phyloP scores from a whole-genome alignment of 1,284 basidiomycete species.

The Kalmanozyma brasiliensis region DNA sequence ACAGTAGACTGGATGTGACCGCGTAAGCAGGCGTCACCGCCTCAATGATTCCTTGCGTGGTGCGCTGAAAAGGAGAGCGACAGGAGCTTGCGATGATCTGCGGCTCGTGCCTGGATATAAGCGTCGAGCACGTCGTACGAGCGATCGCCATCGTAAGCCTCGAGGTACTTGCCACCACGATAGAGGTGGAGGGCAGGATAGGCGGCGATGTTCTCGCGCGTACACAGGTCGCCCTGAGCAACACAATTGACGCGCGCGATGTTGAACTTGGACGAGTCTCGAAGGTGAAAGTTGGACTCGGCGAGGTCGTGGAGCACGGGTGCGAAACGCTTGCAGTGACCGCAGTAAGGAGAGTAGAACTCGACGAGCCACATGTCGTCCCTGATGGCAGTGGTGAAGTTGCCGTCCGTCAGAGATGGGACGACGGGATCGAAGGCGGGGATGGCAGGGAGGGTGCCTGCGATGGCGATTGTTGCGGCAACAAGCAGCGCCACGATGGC shows the following conservation, averaged over 20 bases:
- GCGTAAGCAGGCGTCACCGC: not conserved
- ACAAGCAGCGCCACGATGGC: constrained; percentile 6
- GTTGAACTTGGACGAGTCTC: constrained; percentile 54
- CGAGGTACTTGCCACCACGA: constrained; percentile 42
- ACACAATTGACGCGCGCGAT: constrained; percentile 64
- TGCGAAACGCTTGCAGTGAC: constrained; percentile 79
- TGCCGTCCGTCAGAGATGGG: constrained; percentile 23
- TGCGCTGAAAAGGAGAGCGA: not conserved
- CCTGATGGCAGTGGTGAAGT: constrained; percentile 29
- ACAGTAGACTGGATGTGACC: constrained; percentile 6
- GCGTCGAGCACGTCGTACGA: constrained; percentile 27
- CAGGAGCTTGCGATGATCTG: constrained; percentile 36
- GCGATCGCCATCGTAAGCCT: constrained; percentile 42
- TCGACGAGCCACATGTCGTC: constrained; percentile 57
- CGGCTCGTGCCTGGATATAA: constrained; percentile 38
- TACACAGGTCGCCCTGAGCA: constrained; percentile 56
- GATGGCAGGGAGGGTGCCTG: constrained; percentile 24
- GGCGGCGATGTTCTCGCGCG: constrained; percentile 41
- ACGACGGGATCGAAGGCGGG: constrained; percentile 23
- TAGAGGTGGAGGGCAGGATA: constrained; percentile 56
- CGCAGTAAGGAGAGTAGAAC: constrained; percentile 75
- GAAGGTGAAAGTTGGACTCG: constrained; percentile 50
- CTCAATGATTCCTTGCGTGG: not conserved
- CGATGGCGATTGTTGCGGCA: not conserved
- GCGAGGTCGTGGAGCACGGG: constrained; percentile 83